Conservation (phyloP, 495 filamentous ascomycete genomes). For the Trichoderma gamsii region DNA sequence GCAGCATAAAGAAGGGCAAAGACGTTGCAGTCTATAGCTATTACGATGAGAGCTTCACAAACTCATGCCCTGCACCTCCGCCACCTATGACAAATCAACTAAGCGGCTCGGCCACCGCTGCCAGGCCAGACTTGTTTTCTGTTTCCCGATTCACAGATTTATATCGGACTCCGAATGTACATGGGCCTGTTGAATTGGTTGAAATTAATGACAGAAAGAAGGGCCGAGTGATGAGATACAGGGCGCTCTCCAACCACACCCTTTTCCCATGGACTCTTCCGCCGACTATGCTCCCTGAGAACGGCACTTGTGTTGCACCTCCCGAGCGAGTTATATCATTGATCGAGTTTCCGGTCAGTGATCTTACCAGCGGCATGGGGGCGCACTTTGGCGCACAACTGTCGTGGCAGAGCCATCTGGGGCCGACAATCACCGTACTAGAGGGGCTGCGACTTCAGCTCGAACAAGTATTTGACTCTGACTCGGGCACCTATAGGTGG, state of each 20-base stretch:
- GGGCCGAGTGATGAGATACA: conserved; percentile 36
- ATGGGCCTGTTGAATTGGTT: conserved; percentile 31
- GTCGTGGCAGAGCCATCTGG: conserved; percentile 51
- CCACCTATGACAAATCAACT: conserved; percentile 44
- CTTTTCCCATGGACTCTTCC: conserved; percentile 93
- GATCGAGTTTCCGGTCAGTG: conserved; percentile 71
- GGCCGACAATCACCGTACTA: conserved; percentile 72
- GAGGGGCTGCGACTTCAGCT: conserved; percentile 73
- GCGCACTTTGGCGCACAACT: conserved; percentile 51
- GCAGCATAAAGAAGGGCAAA: conserved; percentile 19
- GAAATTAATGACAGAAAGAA: conserved; percentile 19
- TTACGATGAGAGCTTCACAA: conserved; percentile 35
- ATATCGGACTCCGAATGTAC: conserved; percentile 61
- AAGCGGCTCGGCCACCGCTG: conserved; percentile 71
- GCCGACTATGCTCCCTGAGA: conserved; percentile 59
- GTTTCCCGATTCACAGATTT: conserved; percentile 80
- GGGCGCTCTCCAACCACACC: conserved; percentile 63
- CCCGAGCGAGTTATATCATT: conserved; percentile 55
- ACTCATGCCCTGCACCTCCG: conserved; percentile 58
- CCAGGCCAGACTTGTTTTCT: conserved; percentile 83
- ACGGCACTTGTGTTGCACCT: conserved; percentile 60
- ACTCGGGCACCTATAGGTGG: conserved; percentile 39
- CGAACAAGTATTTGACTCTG: conserved; percentile 57
- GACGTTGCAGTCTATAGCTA: conserved; percentile 24
- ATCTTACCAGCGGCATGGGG: conserved; percentile 43